phyloP scores from a whole-genome alignment of 2,329 filamentous ascomycete species.

The Fusarium chuoi region DNA sequence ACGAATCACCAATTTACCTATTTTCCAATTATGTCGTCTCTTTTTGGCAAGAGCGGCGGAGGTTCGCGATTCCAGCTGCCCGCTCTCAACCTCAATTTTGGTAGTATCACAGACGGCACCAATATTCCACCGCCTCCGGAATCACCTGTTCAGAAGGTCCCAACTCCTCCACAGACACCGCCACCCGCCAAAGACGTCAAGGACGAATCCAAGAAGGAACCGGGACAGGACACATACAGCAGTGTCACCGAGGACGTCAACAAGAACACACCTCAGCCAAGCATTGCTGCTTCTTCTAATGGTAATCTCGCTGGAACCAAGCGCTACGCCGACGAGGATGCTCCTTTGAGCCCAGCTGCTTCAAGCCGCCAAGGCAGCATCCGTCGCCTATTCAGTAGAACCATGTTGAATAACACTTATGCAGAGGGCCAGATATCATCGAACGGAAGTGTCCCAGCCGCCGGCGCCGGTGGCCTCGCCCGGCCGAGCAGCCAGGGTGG shows the following conservation, averaged over 20 bases:
- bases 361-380: constrained; percentile 66
- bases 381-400: constrained; percentile 66
- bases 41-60: constrained; percentile 43
- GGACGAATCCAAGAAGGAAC: constrained; percentile 30
- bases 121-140: constrained; percentile 68
- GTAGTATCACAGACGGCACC: constrained; percentile 69
- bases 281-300: constrained; percentile 49
- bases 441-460: constrained; percentile 49
- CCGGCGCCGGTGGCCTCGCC: constrained; percentile 34
- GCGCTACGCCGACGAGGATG: constrained; percentile 62
- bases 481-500: constrained; percentile 64
- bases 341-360: constrained; percentile 62
- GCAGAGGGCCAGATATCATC: constrained; percentile 59
- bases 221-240: constrained; percentile 14
- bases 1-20: constrained; percentile 17
- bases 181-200: constrained; percentile 41
- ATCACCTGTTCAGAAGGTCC: constrained; percentile 62
- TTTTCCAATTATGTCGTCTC: constrained; percentile 46
- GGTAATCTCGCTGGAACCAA: constrained; percentile 60
- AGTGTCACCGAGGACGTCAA: constrained; percentile 31
- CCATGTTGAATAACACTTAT: constrained; percentile 64
- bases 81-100: constrained; percentile 67
- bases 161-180: constrained; percentile 55
- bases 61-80: constrained; percentile 65
- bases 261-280: constrained; percentile 36